phyloP scores from a whole-genome alignment of 2,329 filamentous ascomycete species.

The Neopestalotiopsis sp. region DNA sequence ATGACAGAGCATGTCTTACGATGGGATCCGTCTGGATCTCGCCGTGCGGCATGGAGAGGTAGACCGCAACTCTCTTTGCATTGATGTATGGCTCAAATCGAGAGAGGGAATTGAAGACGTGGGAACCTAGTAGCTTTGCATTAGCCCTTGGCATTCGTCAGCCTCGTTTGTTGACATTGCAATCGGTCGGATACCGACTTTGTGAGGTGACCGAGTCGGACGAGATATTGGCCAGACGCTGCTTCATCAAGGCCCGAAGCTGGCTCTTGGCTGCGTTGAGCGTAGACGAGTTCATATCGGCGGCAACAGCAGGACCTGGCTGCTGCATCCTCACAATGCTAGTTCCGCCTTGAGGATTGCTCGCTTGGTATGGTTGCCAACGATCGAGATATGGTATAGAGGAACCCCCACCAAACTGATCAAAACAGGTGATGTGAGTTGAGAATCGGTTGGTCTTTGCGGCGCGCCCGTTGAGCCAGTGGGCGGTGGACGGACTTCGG shows the following conservation, averaged over 20 bases:
- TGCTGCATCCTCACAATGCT: constrained; percentile 11
- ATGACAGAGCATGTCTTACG: constrained; percentile 76
- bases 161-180: neutral
- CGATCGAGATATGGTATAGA: neutral
- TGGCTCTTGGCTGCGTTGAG: constrained; percentile 76
- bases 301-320: neutral
- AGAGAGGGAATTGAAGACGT: constrained; percentile 68
- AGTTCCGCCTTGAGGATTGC: neutral
- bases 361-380: neutral
- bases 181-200: constrained; percentile 59
- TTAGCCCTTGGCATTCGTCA: constrained; percentile 9
- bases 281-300: constrained; percentile 39
- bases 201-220: constrained; percentile 68
- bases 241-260: constrained; percentile 73
- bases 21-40: constrained; percentile 87
- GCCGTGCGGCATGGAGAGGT: constrained; percentile 87
- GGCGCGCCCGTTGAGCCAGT: neutral
- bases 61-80: constrained; percentile 80
- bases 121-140: constrained; percentile 55
- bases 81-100: constrained; percentile 75
- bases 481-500: neutral
- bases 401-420: neutral
- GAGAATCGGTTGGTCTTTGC: neutral
- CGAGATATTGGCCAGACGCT: constrained; percentile 64
- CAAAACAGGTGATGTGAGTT: neutral